Evolutionary conservation across 148 eudicot genomes (phyloP), one percentile per base, ranked within the genome.

Genomic region (Nepenthes gracilis): DNA sequence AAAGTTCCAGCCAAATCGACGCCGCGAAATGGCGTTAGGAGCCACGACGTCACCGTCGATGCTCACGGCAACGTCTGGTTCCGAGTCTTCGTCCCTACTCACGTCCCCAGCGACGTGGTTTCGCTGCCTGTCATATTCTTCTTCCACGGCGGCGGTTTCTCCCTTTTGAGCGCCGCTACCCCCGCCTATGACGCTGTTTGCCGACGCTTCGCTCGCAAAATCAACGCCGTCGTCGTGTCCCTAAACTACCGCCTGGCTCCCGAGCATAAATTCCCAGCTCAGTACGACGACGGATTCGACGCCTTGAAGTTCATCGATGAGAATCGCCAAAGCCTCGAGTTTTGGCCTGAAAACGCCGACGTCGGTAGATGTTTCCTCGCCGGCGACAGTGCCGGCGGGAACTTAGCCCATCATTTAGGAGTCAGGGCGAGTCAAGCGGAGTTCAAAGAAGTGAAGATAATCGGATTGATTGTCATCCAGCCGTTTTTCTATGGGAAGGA

Each of bases 371-470:
- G 83, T 38, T 87, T 90, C 56, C 43, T 90, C 12, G 82, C 79
- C 56, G 97, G 97, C 2, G 97, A 90, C 58, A 77, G 83, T 33
- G 95, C 97, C 63, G 95, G 97, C 11, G 97, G 80, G 2, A 90
- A 90, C 60, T n/a, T 90, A 9, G 78, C 92, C 0, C 97, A 90
- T 66, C 66, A 84, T 59, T 77, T 83, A 2, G 71, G 86, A 35
- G 64, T 55, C 13, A 67, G 67, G 35, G 80, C 78, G 1, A 55
- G 65, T 45, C 56, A 50, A 35, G 34, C 80, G 8, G 33, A 45
- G 0, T 74, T 90, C 38, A 43, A 32, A 0, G 40, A 59, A 5
- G 70, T 88, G 23, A 67, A 62, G 70, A 80, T 83, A 32, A 49
- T 70, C 51, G 94, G 94, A 5, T 40, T 81, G 33, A 58, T 83